Evolutionary conservation across 2,329 filamentous ascomycete genomes (phyloP).

Genomic region (Emergomyces orientalis): DNA sequence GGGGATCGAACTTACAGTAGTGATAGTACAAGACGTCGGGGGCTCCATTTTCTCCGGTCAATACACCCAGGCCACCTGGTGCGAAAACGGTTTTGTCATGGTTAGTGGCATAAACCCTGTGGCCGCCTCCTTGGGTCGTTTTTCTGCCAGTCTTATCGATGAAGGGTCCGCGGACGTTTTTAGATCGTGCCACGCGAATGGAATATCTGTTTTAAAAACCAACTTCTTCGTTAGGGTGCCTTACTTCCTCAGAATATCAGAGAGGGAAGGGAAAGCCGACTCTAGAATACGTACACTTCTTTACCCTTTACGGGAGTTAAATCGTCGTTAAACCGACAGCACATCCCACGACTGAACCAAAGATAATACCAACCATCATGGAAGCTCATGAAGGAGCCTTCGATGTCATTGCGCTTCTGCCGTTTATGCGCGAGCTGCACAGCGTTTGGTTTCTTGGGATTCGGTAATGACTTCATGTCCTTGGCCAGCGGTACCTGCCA

Average conservation of each 20-base stretch:
- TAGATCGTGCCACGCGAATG: slow-evolving; percentile 31
- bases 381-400: slow-evolving; percentile 32
- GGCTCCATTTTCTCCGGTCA: slow-evolving; percentile 19
- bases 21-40: slow-evolving; percentile 34
- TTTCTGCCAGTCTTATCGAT: slow-evolving; percentile 23
- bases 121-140: slow-evolving; percentile 27
- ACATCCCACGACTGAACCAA: slow-evolving; percentile 34
- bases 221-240: not conserved
- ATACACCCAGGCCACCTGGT: slow-evolving; percentile 30
- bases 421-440: slow-evolving; percentile 24
- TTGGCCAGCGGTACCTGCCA: slow-evolving; percentile 28
- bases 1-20: slow-evolving; percentile 23
- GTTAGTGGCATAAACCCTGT: slow-evolving; percentile 29
- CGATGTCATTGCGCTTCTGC: slow-evolving; percentile 20
- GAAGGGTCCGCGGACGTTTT: slow-evolving; percentile 27
- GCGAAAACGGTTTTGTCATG: slow-evolving; percentile 30
- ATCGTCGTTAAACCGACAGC: slow-evolving; percentile 24
- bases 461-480: slow-evolving; percentile 24
- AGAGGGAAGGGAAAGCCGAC: not conserved
- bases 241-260: not conserved
- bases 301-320: not conserved
- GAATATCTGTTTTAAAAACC: slow-evolving; percentile 20
- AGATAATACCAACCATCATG: slow-evolving; percentile 30
- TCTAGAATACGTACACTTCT: not conserved
- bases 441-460: slow-evolving; percentile 19